These are phyloP conservation scores for Dentiscutata heterogama DNA, from an alignment of 371 early-diverging fungal species.

Conservation along the genomic window DNA sequence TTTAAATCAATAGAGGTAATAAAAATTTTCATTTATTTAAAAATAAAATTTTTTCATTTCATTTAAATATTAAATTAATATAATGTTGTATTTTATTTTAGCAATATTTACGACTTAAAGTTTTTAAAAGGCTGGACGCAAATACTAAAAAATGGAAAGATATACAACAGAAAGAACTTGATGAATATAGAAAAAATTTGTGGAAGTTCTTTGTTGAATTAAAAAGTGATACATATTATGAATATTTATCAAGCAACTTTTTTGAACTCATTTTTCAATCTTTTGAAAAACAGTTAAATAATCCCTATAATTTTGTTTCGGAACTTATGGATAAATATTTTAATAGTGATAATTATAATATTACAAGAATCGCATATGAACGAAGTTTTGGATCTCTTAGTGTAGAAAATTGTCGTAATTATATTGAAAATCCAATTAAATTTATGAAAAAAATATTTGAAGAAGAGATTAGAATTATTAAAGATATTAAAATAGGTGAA, in stretches of 20 bases:
- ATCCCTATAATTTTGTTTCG: background rate
- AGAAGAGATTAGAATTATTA: background rate
- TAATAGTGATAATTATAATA: background rate
- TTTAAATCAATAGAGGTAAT: background rate
- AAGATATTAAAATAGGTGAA: background rate
- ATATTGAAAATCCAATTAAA: background rate
- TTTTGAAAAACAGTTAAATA: background rate
- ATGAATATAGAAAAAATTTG: background rate
- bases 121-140: background rate
- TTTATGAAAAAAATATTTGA: background rate
- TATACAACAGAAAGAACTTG: background rate
- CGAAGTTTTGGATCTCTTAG: background rate
- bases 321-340: background rate
- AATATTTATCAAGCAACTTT: background rate
- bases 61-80: background rate
- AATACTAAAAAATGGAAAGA: slow-evolving; percentile 8
- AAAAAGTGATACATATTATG: background rate
- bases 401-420: background rate
- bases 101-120: slow-evolving; percentile 7
- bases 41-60: too few species aligned
- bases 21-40: too few species aligned
- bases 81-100: background rate
- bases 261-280: background rate
- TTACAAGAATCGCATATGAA: background rate
- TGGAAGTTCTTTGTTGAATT: background rate